Evolutionary conservation across 352 stramenopile species (phyloP), one percentile per base, ranked within the genome.

Genomic region (Hyaloperonospora arabidopsidis): DNA sequence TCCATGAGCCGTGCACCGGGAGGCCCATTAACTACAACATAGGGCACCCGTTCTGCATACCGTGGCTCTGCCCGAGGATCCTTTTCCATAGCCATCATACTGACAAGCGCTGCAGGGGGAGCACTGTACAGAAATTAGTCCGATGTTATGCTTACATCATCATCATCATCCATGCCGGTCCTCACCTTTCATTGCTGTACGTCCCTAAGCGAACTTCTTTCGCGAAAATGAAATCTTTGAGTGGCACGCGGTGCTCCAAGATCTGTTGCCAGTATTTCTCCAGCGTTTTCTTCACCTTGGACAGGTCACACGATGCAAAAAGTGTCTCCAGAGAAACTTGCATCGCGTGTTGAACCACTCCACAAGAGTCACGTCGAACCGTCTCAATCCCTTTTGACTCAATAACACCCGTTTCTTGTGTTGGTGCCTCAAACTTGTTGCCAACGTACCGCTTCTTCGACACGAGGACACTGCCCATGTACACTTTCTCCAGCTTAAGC

Each of bases 401-500:
- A 14, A 97, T 57, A 3, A 70, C 66, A 6, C 77, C 77, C 2
- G 68, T 49, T 21, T 64, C 32, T 61, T 92, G 72, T 1, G 41
- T 64, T 22, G 64, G 52, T 35, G 63, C 68, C 53, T 97, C 89
- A 58, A 85, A 96, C 34, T 89, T 95, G 58, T 78, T 69, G 2
- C 91, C 89, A 14, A 91, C 85, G 50, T 98, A 98, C 5, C 92
- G 81, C 65, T 98, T 98, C 65, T 98, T 98, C n/a, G 87, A 95
- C 3, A 97, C 86, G 1, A 98, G 67, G 19, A 97, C 70, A 44
- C 74, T 96, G 1, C 87, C 86, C 59, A 93, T 83, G 64, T 98
- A 97, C 18, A 98, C 87, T 68, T 98, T 94, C 53, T 94, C 84
- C 29, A 94, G 39, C 61, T 94, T 92, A 15, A 94, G 55, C 1